Percentiles rank a stretch among this genome's conserved stretches.
phyloP scores from a whole-genome alignment of 371 early-diverging fungal genomes.

The Smittium mucronatum region DNA sequence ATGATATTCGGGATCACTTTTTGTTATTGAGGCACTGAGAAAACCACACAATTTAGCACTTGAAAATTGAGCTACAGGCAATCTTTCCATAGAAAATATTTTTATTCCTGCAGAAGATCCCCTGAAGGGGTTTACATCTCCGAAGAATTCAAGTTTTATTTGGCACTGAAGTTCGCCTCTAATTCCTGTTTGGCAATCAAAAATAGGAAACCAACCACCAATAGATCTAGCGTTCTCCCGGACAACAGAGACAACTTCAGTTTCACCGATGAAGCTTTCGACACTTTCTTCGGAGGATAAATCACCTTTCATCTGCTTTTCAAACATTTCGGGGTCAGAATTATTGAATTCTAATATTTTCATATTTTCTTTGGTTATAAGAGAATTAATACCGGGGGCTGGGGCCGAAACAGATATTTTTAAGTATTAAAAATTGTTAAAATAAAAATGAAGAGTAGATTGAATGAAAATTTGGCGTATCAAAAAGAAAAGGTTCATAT shows the following conservation, averaged over 20 bases:
- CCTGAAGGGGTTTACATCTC: constrained; percentile 50
- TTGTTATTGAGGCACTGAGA: constrained; percentile 44
- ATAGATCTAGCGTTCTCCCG: constrained; percentile 33
- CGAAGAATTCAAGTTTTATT: constrained; percentile 56
- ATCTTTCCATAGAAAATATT: constrained; percentile 35
- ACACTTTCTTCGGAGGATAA: constrained; percentile 11
- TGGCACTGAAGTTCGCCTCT: constrained; percentile 55
- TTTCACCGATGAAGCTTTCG: constrained; percentile 20
- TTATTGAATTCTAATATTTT: background rate
- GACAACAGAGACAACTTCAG: constrained; percentile 21
- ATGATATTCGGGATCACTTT: constrained; percentile 62
- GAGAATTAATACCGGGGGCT: background rate
- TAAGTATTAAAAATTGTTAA: no score
- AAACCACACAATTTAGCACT: constrained; percentile 14
- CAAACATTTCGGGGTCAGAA: background rate
- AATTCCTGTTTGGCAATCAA: constrained; percentile 45
- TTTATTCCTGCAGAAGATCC: constrained; percentile 51
- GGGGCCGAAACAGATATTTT: background rate
- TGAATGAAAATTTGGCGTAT: no score
- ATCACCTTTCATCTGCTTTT: background rate
- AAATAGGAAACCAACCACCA: constrained; percentile 65
- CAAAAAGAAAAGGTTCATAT: no score
- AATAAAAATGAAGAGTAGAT: no score
- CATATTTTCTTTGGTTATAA: background rate
- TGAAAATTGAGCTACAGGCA: constrained; percentile 5